Percentiles rank a stretch among this genome's conserved stretches.
Evolutionary conservation across 2,329 filamentous ascomycete genomes (phyloP).

Genomic region (Pseudogymnoascus sp.): DNA sequence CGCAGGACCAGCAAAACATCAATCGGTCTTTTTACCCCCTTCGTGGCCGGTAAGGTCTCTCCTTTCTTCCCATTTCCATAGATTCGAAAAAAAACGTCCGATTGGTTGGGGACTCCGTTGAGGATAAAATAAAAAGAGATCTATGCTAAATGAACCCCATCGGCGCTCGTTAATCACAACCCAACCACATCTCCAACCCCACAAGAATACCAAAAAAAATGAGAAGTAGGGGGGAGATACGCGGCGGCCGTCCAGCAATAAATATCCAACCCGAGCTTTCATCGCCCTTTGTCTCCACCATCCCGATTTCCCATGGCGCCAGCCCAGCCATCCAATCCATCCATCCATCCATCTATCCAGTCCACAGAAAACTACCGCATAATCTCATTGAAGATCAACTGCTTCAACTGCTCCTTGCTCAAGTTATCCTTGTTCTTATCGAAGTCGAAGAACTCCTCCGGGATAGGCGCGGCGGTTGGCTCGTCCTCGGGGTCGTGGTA

Average conservation of each 20-base stretch:
- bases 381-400: constrained; percentile 96
- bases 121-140: constrained; percentile 6
- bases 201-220: background rate
- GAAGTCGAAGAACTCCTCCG: constrained; percentile 99
- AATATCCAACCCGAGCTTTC: constrained; percentile 1
- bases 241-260: background rate
- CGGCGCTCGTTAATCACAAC: constrained; percentile 2
- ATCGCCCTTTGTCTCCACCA: background rate
- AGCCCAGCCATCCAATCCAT: background rate
- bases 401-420: constrained; percentile 96
- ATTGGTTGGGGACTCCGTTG: background rate
- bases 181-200: background rate
- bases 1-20: background rate
- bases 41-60: background rate
- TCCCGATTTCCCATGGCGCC: constrained; percentile 3
- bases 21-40: background rate
- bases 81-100: background rate
- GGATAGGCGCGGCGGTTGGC: constrained; percentile 90
- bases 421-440: constrained; percentile 99
- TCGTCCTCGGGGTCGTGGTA: constrained; percentile 99
- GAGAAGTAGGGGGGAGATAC: background rate
- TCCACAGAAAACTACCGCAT: constrained; percentile 33
- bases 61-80: background rate
- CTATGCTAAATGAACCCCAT: background rate
- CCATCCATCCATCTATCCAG: background rate